Evolutionary conservation across 1,284 basidiomycete genomes (phyloP).

Genomic region (Butyriboletus regius): DNA sequence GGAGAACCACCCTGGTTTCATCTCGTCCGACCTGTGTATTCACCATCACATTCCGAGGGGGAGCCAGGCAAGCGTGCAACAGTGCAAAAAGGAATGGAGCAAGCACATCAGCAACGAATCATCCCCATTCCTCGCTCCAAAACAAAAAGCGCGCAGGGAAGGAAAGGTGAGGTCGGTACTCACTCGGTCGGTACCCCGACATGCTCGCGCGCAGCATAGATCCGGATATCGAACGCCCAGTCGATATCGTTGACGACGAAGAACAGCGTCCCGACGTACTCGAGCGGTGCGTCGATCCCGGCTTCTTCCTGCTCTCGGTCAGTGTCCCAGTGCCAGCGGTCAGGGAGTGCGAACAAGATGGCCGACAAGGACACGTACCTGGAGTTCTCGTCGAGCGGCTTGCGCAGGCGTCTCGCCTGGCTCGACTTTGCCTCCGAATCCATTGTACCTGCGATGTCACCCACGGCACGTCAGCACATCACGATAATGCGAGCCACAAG

Average conservation of each 20-base stretch:
- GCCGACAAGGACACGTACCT: constrained; percentile 20
- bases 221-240: constrained; percentile 59
- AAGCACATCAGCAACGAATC: not conserved
- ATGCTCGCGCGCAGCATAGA: constrained; percentile 54
- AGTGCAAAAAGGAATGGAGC: too few relatives aligned
- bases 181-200: constrained; percentile 56
- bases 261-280: constrained; percentile 53
- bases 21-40: constrained; percentile 38
- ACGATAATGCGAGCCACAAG: not conserved
- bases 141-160: not conserved
- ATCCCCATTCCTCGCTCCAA: not conserved
- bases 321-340: not conserved
- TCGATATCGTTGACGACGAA: constrained; percentile 49
- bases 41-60: not conserved
- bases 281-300: constrained; percentile 55
- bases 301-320: constrained; percentile 62
- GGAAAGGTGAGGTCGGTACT: constrained; percentile 11
- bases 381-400: constrained; percentile 41
- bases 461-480: not conserved
- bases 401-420: constrained; percentile 35
- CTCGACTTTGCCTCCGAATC: constrained; percentile 48
- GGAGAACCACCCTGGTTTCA: constrained; percentile 38
- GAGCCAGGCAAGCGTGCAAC: not conserved
- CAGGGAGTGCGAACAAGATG: not conserved
- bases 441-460: constrained; percentile 38